Evolutionary conservation across 495 filamentous ascomycete genomes (phyloP).

Genomic region (Aspergillus saccharolyticus): DNA sequence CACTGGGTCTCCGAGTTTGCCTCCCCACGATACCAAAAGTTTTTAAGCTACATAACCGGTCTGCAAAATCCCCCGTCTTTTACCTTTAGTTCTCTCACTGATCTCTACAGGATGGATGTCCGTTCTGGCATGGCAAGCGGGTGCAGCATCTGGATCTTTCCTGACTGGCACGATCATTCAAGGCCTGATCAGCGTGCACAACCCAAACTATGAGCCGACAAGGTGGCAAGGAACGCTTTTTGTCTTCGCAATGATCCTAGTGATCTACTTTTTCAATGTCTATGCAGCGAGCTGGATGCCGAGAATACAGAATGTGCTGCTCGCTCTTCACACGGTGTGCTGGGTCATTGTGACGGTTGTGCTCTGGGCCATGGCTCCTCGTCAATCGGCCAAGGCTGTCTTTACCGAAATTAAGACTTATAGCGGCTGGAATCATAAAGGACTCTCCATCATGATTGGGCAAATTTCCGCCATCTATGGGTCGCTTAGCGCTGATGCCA

Average conservation of each 20-base stretch:
- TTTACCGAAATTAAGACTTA: constrained; percentile 35
- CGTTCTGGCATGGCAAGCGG: constrained; percentile 39
- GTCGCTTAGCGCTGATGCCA: constrained; percentile 31
- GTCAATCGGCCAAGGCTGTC: constrained; percentile 32
- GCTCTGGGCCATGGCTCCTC: constrained; percentile 30
- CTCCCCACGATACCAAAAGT: constrained; percentile 33
- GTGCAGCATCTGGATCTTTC: constrained; percentile 24
- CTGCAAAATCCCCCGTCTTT: neutral
- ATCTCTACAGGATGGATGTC: constrained; percentile 31
- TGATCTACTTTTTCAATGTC: constrained; percentile 36
- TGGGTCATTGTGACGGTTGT: constrained; percentile 44
- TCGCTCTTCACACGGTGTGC: constrained; percentile 44
- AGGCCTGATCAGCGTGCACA: constrained; percentile 34
- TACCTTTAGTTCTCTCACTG: neutral
- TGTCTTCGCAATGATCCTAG: constrained; percentile 32
- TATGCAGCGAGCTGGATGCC: constrained; percentile 38
- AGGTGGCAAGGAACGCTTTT: constrained; percentile 46
- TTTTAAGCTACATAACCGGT: constrained; percentile 32
- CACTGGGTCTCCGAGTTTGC: constrained; percentile 22
- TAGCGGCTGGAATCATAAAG: constrained; percentile 38
- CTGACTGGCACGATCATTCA: constrained; percentile 40
- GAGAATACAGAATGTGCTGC: constrained; percentile 40
- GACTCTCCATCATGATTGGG: constrained; percentile 28
- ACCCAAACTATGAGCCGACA: constrained; percentile 23
- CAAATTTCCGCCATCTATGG: constrained; percentile 23